A percentile compares a stretch with the other conserved stretches of the same genome.
These are phyloP conservation scores for Russula griseocarnosa DNA, from an alignment of 768 basidiomycete species.

Conservation along the genomic window DNA sequence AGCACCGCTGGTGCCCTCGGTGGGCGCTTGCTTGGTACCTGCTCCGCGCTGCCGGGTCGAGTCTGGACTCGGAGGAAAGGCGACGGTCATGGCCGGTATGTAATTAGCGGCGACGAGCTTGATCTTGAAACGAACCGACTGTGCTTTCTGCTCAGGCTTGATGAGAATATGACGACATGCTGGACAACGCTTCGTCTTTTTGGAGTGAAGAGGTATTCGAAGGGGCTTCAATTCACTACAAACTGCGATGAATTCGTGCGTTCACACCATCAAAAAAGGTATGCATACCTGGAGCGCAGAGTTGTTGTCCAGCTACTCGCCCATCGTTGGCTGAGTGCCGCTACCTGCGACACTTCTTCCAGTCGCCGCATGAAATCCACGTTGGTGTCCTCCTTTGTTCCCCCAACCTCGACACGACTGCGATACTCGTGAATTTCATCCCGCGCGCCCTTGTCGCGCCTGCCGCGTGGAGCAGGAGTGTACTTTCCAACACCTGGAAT, in stretches of 20 bases:
- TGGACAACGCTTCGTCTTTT: slow-evolving; percentile 93
- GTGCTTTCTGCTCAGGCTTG: slow-evolving; percentile 96
- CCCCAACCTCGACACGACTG: slow-evolving; percentile 61
- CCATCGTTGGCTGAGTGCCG: slow-evolving; percentile 77
- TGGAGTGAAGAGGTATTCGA: slow-evolving; percentile 88
- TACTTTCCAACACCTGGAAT: slow-evolving; percentile 79
- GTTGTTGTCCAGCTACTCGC: slow-evolving; percentile 71
- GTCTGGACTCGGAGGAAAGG: slow-evolving; percentile 50
- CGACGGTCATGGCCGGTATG: slow-evolving; percentile 77
- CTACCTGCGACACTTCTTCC: slow-evolving; percentile 58
- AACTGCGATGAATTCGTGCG: slow-evolving; percentile 7
- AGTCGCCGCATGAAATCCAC: slow-evolving; percentile 65
- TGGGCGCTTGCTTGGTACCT: slow-evolving; percentile 36
- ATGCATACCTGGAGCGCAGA: slow-evolving; percentile 56
- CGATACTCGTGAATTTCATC: slow-evolving; percentile 78
- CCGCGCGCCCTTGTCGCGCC: slow-evolving; percentile 59
- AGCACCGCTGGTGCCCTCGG: slow-evolving; percentile 39
- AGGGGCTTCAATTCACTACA: slow-evolving; percentile 77
- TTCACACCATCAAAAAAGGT: not conserved
- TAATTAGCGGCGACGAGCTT: slow-evolving; percentile 96
- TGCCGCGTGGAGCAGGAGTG: slow-evolving; percentile 52
- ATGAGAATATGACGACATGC: slow-evolving; percentile 94
- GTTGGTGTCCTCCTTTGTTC: slow-evolving; percentile 56
- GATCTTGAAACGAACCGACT: slow-evolving; percentile 92
- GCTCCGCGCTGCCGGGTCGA: slow-evolving; percentile 36